Base-by-base conservation (phyloP, 2,329 filamentous ascomycete species). In the Macrophomina pseudophaseolina region DNA sequence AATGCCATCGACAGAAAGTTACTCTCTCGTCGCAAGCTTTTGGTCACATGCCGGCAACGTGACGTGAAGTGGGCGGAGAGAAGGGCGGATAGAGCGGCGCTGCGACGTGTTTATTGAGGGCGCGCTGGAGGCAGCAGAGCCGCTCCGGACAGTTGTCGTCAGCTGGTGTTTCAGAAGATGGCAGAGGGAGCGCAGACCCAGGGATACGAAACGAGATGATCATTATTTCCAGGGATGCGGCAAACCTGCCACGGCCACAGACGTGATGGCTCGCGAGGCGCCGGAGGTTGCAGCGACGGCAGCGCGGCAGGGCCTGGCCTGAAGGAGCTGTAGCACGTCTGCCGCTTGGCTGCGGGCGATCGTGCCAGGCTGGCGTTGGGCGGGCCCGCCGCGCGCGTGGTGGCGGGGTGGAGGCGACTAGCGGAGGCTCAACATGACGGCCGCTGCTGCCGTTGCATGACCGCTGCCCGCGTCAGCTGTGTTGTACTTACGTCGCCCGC, bases 171-270 rank as follows among this genome's bases (percentile, higher is more conserved):
- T 66, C 64, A 66, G 64, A 18, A 6, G 18, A 7, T n/a, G n/a
- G 60, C 60, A 64, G 42, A 40, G 48, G 48, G 60, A 33, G 60
- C 9, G 28, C 48, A n/a, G 48, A 44, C 58, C 30, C 60, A 48
- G 46, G 33, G 35, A 52, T 52, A n/a, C 60, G 60, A 64, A 64
- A 64, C 60, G 49, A 64, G 48, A 64, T 42, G 60, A 64, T 64
- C 33, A 35, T 53, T 42, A 53, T 64, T 64, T 64, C 60, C 58
- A 49, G 30, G 35, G 42, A 30, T 49, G 58, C 58, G 42, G 58
- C 58, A 49, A 62, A 62, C 44, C 58, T 49, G 44, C 58, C 42
- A 49, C 58, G 58, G 23, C 56, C 40, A 32, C 40, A 28, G 32
- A 63, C 59, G 32, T 63, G 32, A 42, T 35, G 46, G 32, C 52